Evolutionary conservation across 2,329 filamentous ascomycete genomes (phyloP), one percentile per base, ranked within the genome.

Genomic region (Blastomyces gilchristii): DNA sequence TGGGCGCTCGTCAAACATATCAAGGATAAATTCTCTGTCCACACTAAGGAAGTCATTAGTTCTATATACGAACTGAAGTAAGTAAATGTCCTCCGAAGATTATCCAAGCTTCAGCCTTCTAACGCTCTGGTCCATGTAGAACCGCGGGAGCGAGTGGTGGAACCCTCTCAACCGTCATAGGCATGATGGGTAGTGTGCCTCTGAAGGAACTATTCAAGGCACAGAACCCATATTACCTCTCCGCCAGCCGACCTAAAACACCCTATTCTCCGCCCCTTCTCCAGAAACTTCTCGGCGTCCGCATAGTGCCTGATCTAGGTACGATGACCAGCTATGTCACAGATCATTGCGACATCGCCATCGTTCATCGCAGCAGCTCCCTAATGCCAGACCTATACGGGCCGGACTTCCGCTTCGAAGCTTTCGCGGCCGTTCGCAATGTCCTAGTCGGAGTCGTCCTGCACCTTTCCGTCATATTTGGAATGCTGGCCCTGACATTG

Each of bases 141-240:
- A 34, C 53, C 1, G 53, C 78, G 5, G 77, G 77, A 6, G 73
- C 79, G 3, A 85, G 82, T 61, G 85, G 85, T 37, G 85, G 85
- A 45, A 86, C 89, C 1, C 75, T 92, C 4, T 80, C 83, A 43
- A 91, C 90, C 0, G 77, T 86, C 3, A 73, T 97, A 16, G 81
- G 77, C 41, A 71, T 83, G 9, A 78, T 84, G 65, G 79, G 74
- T 56, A 79, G 64, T 68, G 77, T 67, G 78, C 81, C 74, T 68
- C 71, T 67, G 7, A 71, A 70, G n/a, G 75, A 84, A 41, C 67
- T 86, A 4, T 71, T 72, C 22, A 78, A 78, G 63, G 71, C 77
- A 39, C 75, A 78, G 71, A 75, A 78, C 57, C 82, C 81, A 22
- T 85, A 80, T 73, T 54, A 78, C 78, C 39, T 76, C 78, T 54